phyloP scores from a whole-genome alignment of 768 basidiomycete species.

The Boletus bicolor region DNA sequence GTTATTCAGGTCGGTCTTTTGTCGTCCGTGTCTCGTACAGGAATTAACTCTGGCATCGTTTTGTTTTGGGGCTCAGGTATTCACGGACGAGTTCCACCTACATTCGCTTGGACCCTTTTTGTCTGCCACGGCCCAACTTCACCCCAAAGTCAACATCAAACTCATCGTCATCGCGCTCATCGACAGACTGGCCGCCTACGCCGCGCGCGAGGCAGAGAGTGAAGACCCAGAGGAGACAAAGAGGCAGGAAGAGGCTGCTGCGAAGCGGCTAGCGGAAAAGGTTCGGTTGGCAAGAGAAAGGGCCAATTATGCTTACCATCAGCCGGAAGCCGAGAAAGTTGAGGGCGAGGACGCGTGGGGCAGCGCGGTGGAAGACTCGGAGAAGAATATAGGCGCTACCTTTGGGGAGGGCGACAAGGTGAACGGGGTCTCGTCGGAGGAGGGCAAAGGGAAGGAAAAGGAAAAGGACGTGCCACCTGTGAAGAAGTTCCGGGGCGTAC shows the following conservation, averaged over 20 bases:
- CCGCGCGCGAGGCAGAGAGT: conserved; percentile 94
- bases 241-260: conserved; percentile 89
- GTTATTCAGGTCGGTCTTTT: conserved; percentile 84
- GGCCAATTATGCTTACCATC: conserved; percentile 50
- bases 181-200: conserved; percentile 92
- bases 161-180: conserved; percentile 97
- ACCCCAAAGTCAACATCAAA: conserved; percentile 98
- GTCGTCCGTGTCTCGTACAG: neutral
- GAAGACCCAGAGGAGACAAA: conserved; percentile 95
- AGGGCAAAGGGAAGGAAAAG: conserved; percentile 50
- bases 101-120: conserved; percentile 96
- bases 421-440: conserved; percentile 24
- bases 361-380: conserved; percentile 21
- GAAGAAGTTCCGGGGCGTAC: conserved; percentile 91
- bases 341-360: conserved; percentile 28
- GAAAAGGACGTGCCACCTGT: conserved; percentile 55
- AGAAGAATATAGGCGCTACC: conserved; percentile 10
- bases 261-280: conserved; percentile 80
- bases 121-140: conserved; percentile 91
- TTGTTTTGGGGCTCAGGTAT: conserved; percentile 57
- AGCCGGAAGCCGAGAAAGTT: conserved; percentile 17
- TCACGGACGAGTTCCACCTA: conserved; percentile 97
- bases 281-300: conserved; percentile 72
- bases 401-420: neutral
- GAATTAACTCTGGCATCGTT: neutral